Evolutionary conservation across 1,139 yeast genomes (phyloP).

Genomic region (Nadsonia commutata): DNA sequence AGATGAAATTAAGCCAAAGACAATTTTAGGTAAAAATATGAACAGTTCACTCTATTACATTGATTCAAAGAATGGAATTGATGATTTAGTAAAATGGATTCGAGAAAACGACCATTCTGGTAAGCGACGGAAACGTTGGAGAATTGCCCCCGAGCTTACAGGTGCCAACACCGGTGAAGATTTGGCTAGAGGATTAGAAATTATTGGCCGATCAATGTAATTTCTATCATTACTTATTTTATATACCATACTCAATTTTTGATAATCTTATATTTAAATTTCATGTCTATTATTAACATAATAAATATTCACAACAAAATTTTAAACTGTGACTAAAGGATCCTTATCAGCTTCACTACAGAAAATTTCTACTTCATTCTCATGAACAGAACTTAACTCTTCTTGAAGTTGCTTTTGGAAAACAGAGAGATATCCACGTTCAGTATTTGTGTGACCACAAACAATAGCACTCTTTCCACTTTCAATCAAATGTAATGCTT

Average conservation of each 20-base stretch:
- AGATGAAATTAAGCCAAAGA: not conserved
- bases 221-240: not conserved
- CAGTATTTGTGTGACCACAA: slow-evolving; percentile 87
- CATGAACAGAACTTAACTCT: slow-evolving; percentile 25
- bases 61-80: slow-evolving; percentile 14
- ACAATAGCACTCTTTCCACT: slow-evolving; percentile 58
- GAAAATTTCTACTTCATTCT: slow-evolving; percentile 27
- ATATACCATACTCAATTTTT: not conserved
- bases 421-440: slow-evolving; percentile 56
- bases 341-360: slow-evolving; percentile 43
- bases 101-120: slow-evolving; percentile 9
- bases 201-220: not conserved
- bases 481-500: slow-evolving; percentile 58
- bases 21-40: slow-evolving; percentile 1
- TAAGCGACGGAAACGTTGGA: not conserved
- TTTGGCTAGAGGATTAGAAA: not conserved
- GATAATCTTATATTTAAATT: slow-evolving; percentile 1
- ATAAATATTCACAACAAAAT: not conserved
- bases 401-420: slow-evolving; percentile 35
- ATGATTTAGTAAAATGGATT: slow-evolving; percentile 16
- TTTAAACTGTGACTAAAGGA: slow-evolving; percentile 31
- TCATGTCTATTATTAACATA: not conserved
- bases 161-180: slow-evolving; percentile 5
- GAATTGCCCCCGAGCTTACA: not conserved
- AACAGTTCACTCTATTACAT: slow-evolving; percentile 12